Evolutionary conservation across 768 basidiomycete genomes (phyloP), one percentile per base, ranked within the genome.

Genomic region (Boletellus emodensis): DNA sequence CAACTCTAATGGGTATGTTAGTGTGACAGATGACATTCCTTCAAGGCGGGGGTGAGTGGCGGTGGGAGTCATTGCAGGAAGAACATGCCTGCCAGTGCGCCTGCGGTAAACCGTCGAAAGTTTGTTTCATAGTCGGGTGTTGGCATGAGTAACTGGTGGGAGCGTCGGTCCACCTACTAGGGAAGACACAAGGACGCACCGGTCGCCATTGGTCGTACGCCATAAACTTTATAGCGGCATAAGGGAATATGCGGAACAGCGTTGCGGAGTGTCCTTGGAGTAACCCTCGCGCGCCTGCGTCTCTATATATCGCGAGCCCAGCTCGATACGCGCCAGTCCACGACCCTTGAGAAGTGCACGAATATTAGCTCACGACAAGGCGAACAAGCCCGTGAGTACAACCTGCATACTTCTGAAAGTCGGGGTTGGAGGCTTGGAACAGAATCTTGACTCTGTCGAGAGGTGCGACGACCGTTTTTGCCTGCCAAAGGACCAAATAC

Each of bases 361-460:
- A 22, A 34, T 20, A 66, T 66, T 14, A 52, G 34, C 24, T 14
- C 11, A 22, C 13, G n/a, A 32, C 64, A 32, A 65, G 42, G 56
- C 66, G 66, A 36, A 72, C 45, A 41, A 7, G 48, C 30, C 18
- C 26, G 37, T 18, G 35, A n/a, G n/a, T 20, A 26, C 26, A 51
- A 91, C 94, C 94, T 51, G 94, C 82, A 72, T 94, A 98, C 68
- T 93, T 90, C 65, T 82, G 80, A 65, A 89, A 99, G 51, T 98
- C 95, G 8, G 90, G 89, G 68, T 95, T 96, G 7, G 91, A 91
- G 1, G 96, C 92, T 68, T 99, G 95, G 65, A 98, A 96, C 43
- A 99, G 84, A 61, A 99, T 99, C 74, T 99, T 99, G 59, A 99
- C 94, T 65, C 96, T 79, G 68, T 99, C 96, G 43, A 99, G 79